Evolutionary conservation across 169 alveolate genomes (phyloP).

Genomic region (Neospora caninum): DNA sequence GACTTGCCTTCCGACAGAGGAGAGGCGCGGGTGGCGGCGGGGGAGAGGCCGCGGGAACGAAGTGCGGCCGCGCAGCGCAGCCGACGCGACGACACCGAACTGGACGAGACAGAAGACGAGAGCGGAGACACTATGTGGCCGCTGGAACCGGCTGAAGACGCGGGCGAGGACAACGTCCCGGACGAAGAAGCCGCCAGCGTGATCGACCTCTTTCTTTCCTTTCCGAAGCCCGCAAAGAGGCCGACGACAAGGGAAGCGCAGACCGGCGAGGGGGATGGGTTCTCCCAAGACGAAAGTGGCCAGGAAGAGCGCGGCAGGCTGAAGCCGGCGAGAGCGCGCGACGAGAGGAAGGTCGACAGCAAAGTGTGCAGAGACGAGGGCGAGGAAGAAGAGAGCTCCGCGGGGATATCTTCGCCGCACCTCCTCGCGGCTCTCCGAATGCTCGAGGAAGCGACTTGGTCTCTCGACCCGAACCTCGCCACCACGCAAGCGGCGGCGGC

Average conservation of each 20-base stretch:
- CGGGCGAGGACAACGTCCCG: not conserved
- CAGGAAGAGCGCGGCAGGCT: not conserved
- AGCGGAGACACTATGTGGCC: not conserved
- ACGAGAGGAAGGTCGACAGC: not conserved
- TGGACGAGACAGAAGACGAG: not conserved
- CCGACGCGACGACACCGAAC: not conserved
- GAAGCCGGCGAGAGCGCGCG: not conserved
- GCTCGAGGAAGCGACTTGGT: slow-evolving; percentile 84
- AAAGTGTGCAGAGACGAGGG: not conserved
- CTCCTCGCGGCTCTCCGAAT: slow-evolving; percentile 72
- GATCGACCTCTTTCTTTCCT: slow-evolving; percentile 35
- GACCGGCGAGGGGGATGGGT: not conserved
- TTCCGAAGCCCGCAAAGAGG: not conserved
- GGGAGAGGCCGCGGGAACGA: not conserved
- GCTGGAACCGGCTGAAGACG: not conserved
- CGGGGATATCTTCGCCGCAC: slow-evolving; percentile 66
- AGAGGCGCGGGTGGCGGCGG: not conserved
- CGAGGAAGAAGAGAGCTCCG: slow-evolving; percentile 22
- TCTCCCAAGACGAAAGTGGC: not conserved
- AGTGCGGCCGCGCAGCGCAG: not conserved
- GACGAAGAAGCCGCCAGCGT: slow-evolving; percentile 20
- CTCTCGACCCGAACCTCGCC: slow-evolving; percentile 68
- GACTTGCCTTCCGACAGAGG: not conserved
- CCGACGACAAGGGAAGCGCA: not conserved
- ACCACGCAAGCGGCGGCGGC: slow-evolving; percentile 59